Conservation (phyloP, 768 basidiomycete genomes). For the Tricholoma terreum region DNA sequence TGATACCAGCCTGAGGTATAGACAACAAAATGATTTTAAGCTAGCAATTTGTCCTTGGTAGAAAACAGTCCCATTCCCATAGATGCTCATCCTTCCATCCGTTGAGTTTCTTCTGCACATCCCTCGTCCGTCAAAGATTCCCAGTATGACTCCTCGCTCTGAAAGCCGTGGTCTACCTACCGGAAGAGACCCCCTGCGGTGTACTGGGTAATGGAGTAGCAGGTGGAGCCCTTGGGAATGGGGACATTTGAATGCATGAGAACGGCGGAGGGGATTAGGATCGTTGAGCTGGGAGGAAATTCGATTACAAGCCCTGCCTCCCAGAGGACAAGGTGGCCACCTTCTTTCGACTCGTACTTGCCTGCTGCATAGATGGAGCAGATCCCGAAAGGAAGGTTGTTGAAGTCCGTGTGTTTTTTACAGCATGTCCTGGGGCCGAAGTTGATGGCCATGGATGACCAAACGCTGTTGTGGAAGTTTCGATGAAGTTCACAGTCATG, state of each 20-base stretch:
- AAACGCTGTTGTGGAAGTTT: too few species aligned
- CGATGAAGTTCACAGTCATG: slow-evolving; percentile 1
- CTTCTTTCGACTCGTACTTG: background rate
- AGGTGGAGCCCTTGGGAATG: background rate
- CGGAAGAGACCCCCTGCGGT: too few species aligned
- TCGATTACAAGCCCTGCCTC: too few species aligned
- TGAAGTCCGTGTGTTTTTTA: too few species aligned
- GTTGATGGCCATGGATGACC: too few species aligned
- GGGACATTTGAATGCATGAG: background rate
- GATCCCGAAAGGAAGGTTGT: too few species aligned
- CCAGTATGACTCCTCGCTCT: background rate
- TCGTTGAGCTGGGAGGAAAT: too few species aligned
- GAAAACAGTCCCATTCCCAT: too few species aligned
- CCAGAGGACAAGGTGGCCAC: too few species aligned
- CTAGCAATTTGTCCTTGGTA: background rate
- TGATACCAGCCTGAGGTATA: background rate
- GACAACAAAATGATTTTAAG: background rate
- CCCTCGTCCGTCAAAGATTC: background rate
- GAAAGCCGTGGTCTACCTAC: background rate
- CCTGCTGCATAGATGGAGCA: background rate
- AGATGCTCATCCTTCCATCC: too few species aligned
- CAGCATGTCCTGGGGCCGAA: too few species aligned
- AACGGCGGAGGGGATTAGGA: too few species aligned
- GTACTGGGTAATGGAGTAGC: background rate
- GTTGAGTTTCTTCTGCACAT: background rate